Evolutionary conservation across 2,329 filamentous ascomycete genomes (phyloP), one percentile per base, ranked within the genome.

Genomic region (Akanthomyces muscarius): DNA sequence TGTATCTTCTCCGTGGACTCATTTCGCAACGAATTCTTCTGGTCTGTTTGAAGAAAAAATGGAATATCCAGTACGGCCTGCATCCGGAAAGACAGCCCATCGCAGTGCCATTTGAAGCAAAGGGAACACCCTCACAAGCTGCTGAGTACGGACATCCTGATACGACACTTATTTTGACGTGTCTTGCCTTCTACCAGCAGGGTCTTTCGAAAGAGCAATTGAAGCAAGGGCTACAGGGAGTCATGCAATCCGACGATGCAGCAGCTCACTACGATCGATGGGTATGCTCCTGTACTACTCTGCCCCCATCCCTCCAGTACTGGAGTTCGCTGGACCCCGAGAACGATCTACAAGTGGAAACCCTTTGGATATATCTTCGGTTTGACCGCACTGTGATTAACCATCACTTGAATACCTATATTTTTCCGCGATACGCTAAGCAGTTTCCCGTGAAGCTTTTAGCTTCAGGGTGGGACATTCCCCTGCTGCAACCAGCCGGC

Each of bases 111-210:
- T 91, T 82, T 55, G 78, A 83, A 13, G 86, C 86, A 0, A 90
- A 91, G 63, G 89, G 88, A 2, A 77, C 81, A 0, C 88, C 89
- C 0, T 82, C 81, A 0, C 81, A 84, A 0, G 80, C 84, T 6
- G 83, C 87, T 0, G 88, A 91, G 67, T 91, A 83, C 69, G 85
- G 86, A 0, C 88, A 92, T 66, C 86, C 88, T 0, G 81, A 92
- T 67, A 86, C 89, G 0, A 80, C 84, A 0, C 87, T 91, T 2
- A 41, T 86, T 0, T 76, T 92, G 1, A 91, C 88, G 0, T 86
- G 83, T 14, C 73, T 92, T 0, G 80, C 83, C 0, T 90, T 89
- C 67, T 92, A 92, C 67, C 88, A 90, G 56, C 71, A 77, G 1
- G 87, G 87, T 0, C 71, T 89, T 0, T 78, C 61, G 1, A 64